Base-by-base conservation (phyloP, 805 yeast species). In the Metschnikowia gelsemii region DNA sequence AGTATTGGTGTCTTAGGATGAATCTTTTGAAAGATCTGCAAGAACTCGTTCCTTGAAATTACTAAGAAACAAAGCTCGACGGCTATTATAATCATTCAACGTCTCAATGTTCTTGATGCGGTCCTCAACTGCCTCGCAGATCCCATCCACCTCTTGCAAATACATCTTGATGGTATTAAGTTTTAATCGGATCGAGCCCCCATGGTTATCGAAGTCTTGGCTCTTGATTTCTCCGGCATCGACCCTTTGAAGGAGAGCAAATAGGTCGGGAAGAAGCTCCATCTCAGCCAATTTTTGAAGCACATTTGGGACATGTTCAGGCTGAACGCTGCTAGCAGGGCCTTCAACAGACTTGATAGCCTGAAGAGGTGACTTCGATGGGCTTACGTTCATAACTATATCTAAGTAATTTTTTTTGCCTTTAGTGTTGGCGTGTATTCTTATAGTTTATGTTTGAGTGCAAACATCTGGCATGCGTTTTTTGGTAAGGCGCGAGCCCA, bases 101-200 rank as follows among this genome's bases (percentile, higher is more conserved):
- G 51, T 52, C 30, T 58, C 64, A 34, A 73, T 64, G 25, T 59
- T 56, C 19, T 42, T 44, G 28, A 63, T 50, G 32, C 52, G 54
- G 13, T 60, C 64, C 30, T 65, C 72, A 12, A 69, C 63, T 1
- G 73, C 61, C 45, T 72, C 75, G 25, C 68, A 59, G 32, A 73
- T 58, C 1, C 76, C 79, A 33, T 73, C 76, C 8, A 74, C 62
- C 24, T 61, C 63, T 42, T 63, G 63, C n/a, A 74, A 50, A 7
- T 61, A 49, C 38, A 52, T 61, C 33, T 68, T 59, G 24, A 72
- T 56, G 35, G 54, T 64, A 37, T 56, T 57, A 20, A 75, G 44
- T 45, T 76, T 54, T 17, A 73, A 63, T 26, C 75, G 59, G 24
- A 75, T 64, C 11, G 73, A 57, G 16, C 79, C 80, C 21, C 75